Percentiles rank a stretch among this genome's conserved stretches.
phyloP scores from a whole-genome alignment of 2,329 filamentous ascomycete species.

The Ophiostoma angusticollis region DNA sequence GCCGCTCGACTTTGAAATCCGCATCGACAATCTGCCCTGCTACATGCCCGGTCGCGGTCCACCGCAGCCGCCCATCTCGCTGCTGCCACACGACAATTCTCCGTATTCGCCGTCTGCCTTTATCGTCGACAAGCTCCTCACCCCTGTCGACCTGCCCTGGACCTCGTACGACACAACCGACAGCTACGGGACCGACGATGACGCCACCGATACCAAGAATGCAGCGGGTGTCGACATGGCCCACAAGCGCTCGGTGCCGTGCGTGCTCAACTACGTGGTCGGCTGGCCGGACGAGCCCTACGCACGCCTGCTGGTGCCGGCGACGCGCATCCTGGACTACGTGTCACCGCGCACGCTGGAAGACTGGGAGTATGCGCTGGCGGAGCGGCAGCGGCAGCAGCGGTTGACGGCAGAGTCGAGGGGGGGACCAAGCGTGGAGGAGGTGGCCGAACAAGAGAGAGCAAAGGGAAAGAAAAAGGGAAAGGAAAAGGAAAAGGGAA shows the following conservation, averaged over 20 bases:
- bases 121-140: conserved; percentile 40
- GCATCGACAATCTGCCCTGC: conserved; percentile 19
- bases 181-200: neutral
- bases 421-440: no score
- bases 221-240: neutral
- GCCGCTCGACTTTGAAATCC: conserved; percentile 19
- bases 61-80: conserved; percentile 31
- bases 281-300: conserved; percentile 39
- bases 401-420: no score
- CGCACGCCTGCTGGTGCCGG: conserved; percentile 33
- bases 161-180: neutral
- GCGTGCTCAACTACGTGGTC: conserved; percentile 40
- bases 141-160: conserved; percentile 21
- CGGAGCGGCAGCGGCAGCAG: conserved; percentile 25
- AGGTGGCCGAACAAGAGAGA: neutral
- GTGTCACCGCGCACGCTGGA: conserved; percentile 44
- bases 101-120: no score
- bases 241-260: conserved; percentile 18
- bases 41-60: conserved; percentile 38
- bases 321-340: conserved; percentile 39
- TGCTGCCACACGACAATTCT: no score
- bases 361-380: conserved; percentile 38
- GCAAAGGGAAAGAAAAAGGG: neutral
- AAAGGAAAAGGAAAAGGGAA: neutral
- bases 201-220: neutral